These are phyloP conservation scores for Naganishia randhawae DNA, from an alignment of 768 basidiomycete genomes.

Conservation along the genomic window DNA sequence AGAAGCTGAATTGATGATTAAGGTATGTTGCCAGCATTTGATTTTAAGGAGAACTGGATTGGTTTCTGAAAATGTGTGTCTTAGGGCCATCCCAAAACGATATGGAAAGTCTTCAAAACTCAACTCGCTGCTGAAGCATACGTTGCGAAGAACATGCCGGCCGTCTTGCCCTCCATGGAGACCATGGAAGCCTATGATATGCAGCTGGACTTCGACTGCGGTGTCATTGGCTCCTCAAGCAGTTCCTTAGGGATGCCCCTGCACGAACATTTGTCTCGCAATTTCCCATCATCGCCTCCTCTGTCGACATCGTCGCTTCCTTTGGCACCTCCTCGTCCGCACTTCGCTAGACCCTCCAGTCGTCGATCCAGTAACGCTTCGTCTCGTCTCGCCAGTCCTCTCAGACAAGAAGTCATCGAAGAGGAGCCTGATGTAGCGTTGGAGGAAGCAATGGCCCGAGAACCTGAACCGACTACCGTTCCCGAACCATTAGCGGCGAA, in stretches of 20 bases:
- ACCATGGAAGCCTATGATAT: constrained; percentile 23
- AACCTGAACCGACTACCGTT: not conserved
- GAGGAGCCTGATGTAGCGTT: constrained; percentile 22
- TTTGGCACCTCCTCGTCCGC: constrained; percentile 31
- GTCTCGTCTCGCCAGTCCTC: constrained; percentile 42
- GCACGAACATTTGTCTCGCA: constrained; percentile 45
- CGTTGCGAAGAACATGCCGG: constrained; percentile 7
- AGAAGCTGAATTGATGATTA: constrained; percentile 40
- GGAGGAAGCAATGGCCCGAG: not conserved
- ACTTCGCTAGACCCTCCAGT: constrained; percentile 27
- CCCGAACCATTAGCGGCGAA: not conserved
- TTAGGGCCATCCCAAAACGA: constrained; percentile 36
- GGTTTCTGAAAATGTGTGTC: not conserved
- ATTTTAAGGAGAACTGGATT: not conserved
- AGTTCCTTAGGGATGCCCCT: constrained; percentile 36
- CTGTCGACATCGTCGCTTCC: constrained; percentile 33
- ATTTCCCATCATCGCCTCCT: constrained; percentile 40
- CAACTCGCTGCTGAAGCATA: constrained; percentile 44
- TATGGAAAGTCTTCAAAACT: constrained; percentile 46
- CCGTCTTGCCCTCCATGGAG: not conserved
- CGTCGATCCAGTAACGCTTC: constrained; percentile 37
- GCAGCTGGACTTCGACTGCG: constrained; percentile 17
- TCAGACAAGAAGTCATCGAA: constrained; percentile 45
- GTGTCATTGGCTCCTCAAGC: constrained; percentile 21
- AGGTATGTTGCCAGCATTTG: constrained; percentile 33